A percentile compares a stretch with the other conserved stretches of the same genome.
Conservation (phyloP, 1,284 basidiomycete species). For the Exobasidium rhododendri region DNA sequence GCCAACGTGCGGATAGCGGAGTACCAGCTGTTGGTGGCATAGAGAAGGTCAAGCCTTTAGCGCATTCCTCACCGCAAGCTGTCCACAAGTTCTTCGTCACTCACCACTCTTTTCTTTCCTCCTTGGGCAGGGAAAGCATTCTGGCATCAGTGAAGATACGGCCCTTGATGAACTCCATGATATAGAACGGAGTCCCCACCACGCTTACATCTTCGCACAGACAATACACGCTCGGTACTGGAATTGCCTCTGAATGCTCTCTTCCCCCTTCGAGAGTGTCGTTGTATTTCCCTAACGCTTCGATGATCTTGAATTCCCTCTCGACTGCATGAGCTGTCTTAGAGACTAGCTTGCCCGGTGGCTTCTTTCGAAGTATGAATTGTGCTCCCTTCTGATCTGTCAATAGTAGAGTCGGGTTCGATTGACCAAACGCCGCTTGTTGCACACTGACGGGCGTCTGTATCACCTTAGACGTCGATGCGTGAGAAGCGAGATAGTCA, state of each 20-base stretch:
- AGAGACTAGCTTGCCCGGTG: constrained; percentile 78
- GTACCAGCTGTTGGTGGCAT: constrained; percentile 20
- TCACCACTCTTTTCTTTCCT: constrained; percentile 71
- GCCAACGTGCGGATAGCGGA: constrained; percentile 63
- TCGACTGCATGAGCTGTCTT: constrained; percentile 90
- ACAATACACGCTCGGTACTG: constrained; percentile 78
- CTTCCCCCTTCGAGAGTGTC: not conserved
- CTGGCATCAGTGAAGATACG: constrained; percentile 83
- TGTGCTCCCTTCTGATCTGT: constrained; percentile 68
- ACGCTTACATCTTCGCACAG: constrained; percentile 68
- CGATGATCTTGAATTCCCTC: constrained; percentile 79
- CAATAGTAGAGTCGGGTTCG: constrained; percentile 91
- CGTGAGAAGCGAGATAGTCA: constrained; percentile 22
- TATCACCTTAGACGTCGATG: constrained; percentile 62
- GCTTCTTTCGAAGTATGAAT: constrained; percentile 90
- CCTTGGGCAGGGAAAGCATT: constrained; percentile 59
- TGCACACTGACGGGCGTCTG: constrained; percentile 71
- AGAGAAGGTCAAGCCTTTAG: no score
- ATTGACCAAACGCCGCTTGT: constrained; percentile 74
- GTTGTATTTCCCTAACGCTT: constrained; percentile 58
- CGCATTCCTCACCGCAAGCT: no score
- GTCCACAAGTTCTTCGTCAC: no score
- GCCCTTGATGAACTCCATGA: constrained; percentile 86
- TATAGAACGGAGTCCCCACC: constrained; percentile 85
- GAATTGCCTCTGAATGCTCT: constrained; percentile 61